Evolutionary conservation across 2,329 filamentous ascomycete genomes (phyloP), one percentile per base, ranked within the genome.

Genomic region (Seiridium cupressi): DNA sequence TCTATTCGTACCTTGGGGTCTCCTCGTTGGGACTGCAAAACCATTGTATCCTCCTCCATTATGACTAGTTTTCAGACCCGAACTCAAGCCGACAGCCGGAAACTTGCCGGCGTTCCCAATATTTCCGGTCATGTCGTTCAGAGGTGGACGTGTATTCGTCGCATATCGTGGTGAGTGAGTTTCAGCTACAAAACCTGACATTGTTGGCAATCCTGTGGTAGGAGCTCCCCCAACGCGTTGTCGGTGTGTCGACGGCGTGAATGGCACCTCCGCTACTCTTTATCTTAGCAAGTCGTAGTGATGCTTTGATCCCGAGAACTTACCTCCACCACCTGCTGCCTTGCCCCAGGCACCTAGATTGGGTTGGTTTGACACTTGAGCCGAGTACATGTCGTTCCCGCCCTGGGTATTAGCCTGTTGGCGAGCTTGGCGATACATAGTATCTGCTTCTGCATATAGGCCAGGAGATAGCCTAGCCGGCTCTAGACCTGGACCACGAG

Each of bases 211-310:
- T 11, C 70, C 70, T 32, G 71, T 60, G 11, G 65, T 60, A 31
- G 55, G 55, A 26, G 62, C 51, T 34, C 68, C 66, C 13, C 63
- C 68, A 18, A 73, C 34, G n/a, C 71, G 67, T 62, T 70, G 68
- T n/a, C 70, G 66, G 64, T 74, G 68, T 34, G 67, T 70, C 9
- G 73, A 72, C 18, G 74, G 73, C 1, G 73, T 75, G 36, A 71
- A 44, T n/a, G 72, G 70, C 11, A 72, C 42, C 32, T 70, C 69
- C 5, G 61, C 72, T 75, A 34, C 34, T 13, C 61, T 18, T 54
- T 3, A 31, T 26, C 38, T 47, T 3, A 57, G 54, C 31, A 34
- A 66, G 64, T 44, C n/a, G 18, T 26, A 26, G 18, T 26, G 18
- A 26, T 26, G 18, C 18, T 26, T 26, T 26, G 18, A 26, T 26